Conservation (phyloP, 192 early-diverging fungal genomes). For the Phycomyces blakesleeanus region DNA sequence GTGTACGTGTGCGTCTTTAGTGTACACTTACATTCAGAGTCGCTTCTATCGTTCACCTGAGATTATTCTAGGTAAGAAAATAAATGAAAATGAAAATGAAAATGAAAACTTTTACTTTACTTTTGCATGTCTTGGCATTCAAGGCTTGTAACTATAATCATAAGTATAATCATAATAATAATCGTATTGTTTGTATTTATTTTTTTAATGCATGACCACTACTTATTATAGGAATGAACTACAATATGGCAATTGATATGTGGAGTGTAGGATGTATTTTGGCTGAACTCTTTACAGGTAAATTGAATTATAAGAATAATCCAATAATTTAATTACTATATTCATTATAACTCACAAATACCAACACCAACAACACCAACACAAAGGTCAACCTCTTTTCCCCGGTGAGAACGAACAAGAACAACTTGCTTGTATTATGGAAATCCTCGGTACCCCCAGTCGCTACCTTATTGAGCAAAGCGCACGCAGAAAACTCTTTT, state of each 20-base stretch:
- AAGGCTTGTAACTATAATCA: too few species aligned
- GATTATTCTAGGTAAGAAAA: conserved; percentile 86
- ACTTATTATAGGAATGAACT: conserved; percentile 57
- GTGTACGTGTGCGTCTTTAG: too few species aligned
- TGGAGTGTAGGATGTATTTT: conserved; percentile 97
- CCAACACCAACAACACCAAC: too few species aligned
- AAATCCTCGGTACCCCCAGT: conserved; percentile 81
- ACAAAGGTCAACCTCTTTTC: conserved; percentile 80
- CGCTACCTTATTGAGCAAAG: conserved; percentile 71
- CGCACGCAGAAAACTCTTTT: conserved; percentile 80
- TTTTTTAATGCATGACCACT: too few species aligned
- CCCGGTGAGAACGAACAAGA: conserved; percentile 98
- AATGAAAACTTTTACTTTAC: too few species aligned
- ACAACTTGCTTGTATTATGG: conserved; percentile 93
- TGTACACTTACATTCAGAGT: conserved; percentile 97
- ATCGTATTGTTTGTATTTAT: too few species aligned
- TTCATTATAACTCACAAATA: too few species aligned
- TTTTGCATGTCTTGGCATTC: too few species aligned
- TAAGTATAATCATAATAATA: too few species aligned
- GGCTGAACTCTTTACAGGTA: conserved; percentile 79
- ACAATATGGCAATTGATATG: conserved; percentile 93
- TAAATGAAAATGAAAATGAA: too few species aligned
- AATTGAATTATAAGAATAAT: too few species aligned
- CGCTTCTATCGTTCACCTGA: conserved; percentile 97
- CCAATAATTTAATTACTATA: too few species aligned